phyloP scores from a whole-genome alignment of 805 yeast genomes.

The Jamesozyma piceae region DNA sequence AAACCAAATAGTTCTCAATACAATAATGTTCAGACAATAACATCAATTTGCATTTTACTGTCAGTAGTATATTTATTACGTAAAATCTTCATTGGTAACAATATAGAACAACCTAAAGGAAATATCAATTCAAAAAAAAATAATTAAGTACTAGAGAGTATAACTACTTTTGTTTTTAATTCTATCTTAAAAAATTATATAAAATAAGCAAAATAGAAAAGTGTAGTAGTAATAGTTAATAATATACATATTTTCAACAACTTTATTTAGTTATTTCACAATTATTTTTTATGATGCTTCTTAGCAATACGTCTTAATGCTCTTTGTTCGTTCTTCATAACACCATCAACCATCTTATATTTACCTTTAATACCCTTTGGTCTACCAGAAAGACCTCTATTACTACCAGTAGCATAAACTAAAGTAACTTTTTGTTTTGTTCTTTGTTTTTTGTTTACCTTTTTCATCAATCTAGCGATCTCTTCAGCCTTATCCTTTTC shows the following conservation, averaged over 20 bases:
- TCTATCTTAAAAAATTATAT: neutral
- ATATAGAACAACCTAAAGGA: neutral
- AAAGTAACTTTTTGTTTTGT: slow-evolving; percentile 75
- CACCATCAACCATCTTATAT: slow-evolving; percentile 99
- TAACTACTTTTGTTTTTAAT: neutral
- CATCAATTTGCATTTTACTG: slow-evolving; percentile 29
- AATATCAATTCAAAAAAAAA: neutral
- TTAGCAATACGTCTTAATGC: slow-evolving; percentile 85
- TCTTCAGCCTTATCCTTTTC: slow-evolving; percentile 94
- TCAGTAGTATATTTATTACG: slow-evolving; percentile 30
- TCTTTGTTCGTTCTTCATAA: slow-evolving; percentile 91
- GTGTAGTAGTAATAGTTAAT: neutral
- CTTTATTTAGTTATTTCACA: slow-evolving; percentile 1
- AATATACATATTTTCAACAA: neutral
- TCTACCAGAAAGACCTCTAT: slow-evolving; percentile 84
- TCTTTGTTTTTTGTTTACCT: slow-evolving; percentile 61
- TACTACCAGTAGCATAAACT: slow-evolving; percentile 79
- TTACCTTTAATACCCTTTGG: slow-evolving; percentile 96
- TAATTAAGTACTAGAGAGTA: neutral
- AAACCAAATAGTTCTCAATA: slow-evolving; percentile 31
- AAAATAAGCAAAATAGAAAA: neutral
- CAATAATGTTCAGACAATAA: slow-evolving; percentile 27
- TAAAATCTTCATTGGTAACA: slow-evolving; percentile 12
- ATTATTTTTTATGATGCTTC: slow-evolving; percentile 50
- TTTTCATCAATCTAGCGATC: slow-evolving; percentile 75